Percentiles rank a stretch among this genome's conserved stretches.
These are phyloP conservation scores for Datisca glomerata DNA, from an alignment of 306 rosid species.

Conservation along the genomic window DNA sequence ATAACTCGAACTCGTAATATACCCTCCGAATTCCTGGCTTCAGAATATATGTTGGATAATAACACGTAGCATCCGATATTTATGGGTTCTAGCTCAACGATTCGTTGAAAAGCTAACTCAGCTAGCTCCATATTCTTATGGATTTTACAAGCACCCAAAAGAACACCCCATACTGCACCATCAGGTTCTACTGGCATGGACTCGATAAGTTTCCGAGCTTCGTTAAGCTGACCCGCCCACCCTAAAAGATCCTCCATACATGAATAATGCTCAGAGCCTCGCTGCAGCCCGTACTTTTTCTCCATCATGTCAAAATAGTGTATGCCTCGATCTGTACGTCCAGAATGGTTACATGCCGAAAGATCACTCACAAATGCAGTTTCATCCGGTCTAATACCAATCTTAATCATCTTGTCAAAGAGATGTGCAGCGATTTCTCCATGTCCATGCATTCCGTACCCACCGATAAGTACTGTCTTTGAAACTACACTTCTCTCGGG, in stretches of 20 bases:
- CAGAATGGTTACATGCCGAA: slow-evolving; percentile 85
- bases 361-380: slow-evolving; percentile 58
- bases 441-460: slow-evolving; percentile 85
- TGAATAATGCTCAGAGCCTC: slow-evolving; percentile 68
- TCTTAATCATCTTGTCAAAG: slow-evolving; percentile 49
- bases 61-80: slow-evolving; percentile 79
- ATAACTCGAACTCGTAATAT: slow-evolving; percentile 45
- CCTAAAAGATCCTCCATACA: slow-evolving; percentile 90
- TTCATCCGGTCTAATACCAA: slow-evolving; percentile 58
- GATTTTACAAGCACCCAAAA: slow-evolving; percentile 85
- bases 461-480: slow-evolving; percentile 45
- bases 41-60: slow-evolving; percentile 60
- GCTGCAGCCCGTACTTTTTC: slow-evolving; percentile 37
- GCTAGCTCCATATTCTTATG: slow-evolving; percentile 60
- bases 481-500: slow-evolving; percentile 30
- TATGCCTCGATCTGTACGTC: slow-evolving; percentile 59
- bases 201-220: slow-evolving; percentile 48
- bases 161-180: slow-evolving; percentile 91
- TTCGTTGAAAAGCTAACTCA: slow-evolving; percentile 54
- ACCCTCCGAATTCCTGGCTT: slow-evolving; percentile 51
- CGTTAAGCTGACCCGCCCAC: slow-evolving; percentile 59
- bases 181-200: slow-evolving; percentile 64
- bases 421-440: slow-evolving; percentile 58
- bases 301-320: slow-evolving; percentile 50
- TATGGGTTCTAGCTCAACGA: slow-evolving; percentile 55